Base-by-base conservation (phyloP, 176 grass and related monocot species). In the Alopecurus myosuroides region DNA sequence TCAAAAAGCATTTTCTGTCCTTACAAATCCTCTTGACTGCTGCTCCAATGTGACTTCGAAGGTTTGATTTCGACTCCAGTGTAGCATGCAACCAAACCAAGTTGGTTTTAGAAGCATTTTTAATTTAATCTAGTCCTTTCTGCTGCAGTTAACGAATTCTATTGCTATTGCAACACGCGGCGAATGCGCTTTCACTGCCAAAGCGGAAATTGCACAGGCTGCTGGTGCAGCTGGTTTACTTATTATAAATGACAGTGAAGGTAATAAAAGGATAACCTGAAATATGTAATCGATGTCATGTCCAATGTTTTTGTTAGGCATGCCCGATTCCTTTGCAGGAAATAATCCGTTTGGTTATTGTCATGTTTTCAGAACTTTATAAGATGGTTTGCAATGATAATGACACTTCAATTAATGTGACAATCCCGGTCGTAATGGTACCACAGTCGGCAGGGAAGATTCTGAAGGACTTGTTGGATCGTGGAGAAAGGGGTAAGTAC, bases 361-460 rank as follows among this genome's bases (percentile, higher is more conserved):
- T 83, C 19, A 31, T 81, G 28, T 40, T 82, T 86, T 48, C 82
- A 98, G 96, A 98, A 53, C 93, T 98, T 84, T 98, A 95, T 86
- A 94, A 95, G 89, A 98, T 98, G 96, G 91, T 98, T 69, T 98
- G 96, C 70, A 87, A 83, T 73, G 91, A 95, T 39, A 95, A 95
- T 77, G 96, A 95, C 35, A 98, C 96, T 52, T 98, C 91, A 4
- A 91, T 95, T 74, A 87, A 98, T 39, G 68, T 98, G 77, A 92
- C 91, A 73, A 95, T 98, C 65, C 96, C 93, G 75, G 89, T 98
- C 62, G 56, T 98, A 65, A 98, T 98, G 96, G 90, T 95, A 70
- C 87, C 96, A 58, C 92, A 94, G 5, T 95, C 89, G 26, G 93
- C 93, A 83, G 96, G 96, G 64, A 85, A 93, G n/a, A 90, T 88